Evolutionary conservation across 148 eudicot species (phyloP).

Genomic region (Fagopyrum homotropicum): DNA sequence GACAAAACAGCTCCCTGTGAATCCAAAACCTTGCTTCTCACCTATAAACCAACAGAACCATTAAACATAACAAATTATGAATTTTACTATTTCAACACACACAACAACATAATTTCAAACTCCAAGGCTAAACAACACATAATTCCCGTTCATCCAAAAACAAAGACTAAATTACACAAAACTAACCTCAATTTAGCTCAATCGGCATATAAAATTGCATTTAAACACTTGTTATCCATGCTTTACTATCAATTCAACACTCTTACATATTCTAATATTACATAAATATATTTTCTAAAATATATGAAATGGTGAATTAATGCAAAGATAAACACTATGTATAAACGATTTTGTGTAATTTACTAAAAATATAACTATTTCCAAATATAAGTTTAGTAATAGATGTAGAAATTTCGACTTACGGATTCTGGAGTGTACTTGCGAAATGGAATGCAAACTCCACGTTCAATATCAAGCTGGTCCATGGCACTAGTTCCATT

Average conservation of each 20-base stretch:
- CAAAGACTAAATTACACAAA: background rate
- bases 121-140: background rate
- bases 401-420: constrained; percentile 2
- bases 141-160: background rate
- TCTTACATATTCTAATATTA: too few species aligned
- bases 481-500: constrained; percentile 57
- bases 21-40: constrained; percentile 84
- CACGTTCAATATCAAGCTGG: constrained; percentile 86
- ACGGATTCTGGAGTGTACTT: constrained; percentile 83
- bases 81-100: background rate
- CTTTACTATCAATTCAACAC: background rate
- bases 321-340: background rate
- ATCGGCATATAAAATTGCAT: background rate
- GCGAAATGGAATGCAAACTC: constrained; percentile 94
- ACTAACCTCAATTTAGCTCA: background rate
- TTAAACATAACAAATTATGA: background rate
- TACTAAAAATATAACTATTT: too few species aligned
- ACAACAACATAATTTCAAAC: background rate
- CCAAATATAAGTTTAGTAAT: background rate
- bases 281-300: too few species aligned
- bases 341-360: too few species aligned
- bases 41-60: constrained; percentile 32
- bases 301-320: too few species aligned
- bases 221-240: background rate
- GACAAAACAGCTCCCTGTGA: constrained; percentile 76